Percentiles rank a stretch among this genome's conserved stretches.
phyloP scores from a whole-genome alignment of 768 basidiomycete genomes.

The Mrakia gelida region DNA sequence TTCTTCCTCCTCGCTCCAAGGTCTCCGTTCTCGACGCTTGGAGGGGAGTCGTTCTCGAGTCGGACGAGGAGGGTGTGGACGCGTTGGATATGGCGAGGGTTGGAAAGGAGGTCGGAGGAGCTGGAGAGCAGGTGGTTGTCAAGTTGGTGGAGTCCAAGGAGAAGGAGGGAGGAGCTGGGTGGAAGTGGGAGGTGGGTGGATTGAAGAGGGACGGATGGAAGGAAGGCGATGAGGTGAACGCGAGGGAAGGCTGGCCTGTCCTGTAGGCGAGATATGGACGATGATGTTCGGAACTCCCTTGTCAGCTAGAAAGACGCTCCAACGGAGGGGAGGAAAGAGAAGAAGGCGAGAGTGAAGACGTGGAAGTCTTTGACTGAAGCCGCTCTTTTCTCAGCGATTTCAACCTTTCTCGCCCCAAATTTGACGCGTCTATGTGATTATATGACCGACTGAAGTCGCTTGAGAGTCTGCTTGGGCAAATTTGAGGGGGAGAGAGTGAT shows the following conservation, averaged over 20 bases:
- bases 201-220: conserved; percentile 4
- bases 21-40: conserved; percentile 7
- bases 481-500: too few relatives aligned
- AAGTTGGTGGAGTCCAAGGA: not conserved
- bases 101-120: not conserved
- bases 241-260: conserved; percentile 16
- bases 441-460: too few relatives aligned
- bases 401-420: too few relatives aligned
- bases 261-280: not conserved
- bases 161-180: not conserved
- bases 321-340: too few relatives aligned
- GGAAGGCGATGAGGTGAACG: not conserved
- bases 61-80: not conserved
- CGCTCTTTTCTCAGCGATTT: too few relatives aligned
- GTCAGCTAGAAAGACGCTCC: too few relatives aligned
- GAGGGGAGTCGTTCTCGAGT: not conserved
- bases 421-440: too few relatives aligned
- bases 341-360: too few relatives aligned
- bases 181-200: not conserved
- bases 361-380: too few relatives aligned
- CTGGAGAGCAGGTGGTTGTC: not conserved
- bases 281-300: too few relatives aligned
- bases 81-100: not conserved
- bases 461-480: too few relatives aligned
- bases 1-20: conserved; percentile 11